A percentile compares a stretch with the other conserved stretches of the same genome.
phyloP scores from a whole-genome alignment of 2,329 filamentous ascomycete species.

The Cryphonectria parasitica region DNA sequence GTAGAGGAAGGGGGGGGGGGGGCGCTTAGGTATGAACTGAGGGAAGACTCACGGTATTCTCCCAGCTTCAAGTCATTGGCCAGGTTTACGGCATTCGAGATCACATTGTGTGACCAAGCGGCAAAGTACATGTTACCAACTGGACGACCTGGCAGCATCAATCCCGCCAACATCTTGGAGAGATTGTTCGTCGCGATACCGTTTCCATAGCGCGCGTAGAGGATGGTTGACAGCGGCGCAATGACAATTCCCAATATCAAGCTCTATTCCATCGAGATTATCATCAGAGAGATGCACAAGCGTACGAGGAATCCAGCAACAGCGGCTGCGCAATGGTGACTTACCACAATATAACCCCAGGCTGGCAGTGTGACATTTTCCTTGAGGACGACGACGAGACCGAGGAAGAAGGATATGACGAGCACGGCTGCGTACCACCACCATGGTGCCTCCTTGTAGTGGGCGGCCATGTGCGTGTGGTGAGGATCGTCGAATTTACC shows the following conservation, averaged over 20 bases:
- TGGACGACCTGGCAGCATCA: slow-evolving; percentile 54
- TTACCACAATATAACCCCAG: slow-evolving; percentile 52
- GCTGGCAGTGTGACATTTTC: slow-evolving; percentile 50
- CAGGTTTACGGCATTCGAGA: slow-evolving; percentile 53
- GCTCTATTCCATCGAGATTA: background rate
- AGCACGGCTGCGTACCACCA: slow-evolving; percentile 52
- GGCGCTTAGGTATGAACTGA: too few species aligned
- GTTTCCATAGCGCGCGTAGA: slow-evolving; percentile 58
- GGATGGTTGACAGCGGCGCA: slow-evolving; percentile 54
- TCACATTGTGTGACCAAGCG: slow-evolving; percentile 62
- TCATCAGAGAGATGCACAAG: background rate
- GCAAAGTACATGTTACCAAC: slow-evolving; percentile 63
- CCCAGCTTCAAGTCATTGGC: slow-evolving; percentile 61
- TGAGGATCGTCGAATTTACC: slow-evolving; percentile 54
- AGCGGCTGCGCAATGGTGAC: background rate
- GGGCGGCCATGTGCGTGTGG: slow-evolving; percentile 54
- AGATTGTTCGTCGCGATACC: slow-evolving; percentile 63
- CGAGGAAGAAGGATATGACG: slow-evolving; percentile 49
- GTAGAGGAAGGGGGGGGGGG: background rate
- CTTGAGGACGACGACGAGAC: slow-evolving; percentile 49
- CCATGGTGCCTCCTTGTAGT: slow-evolving; percentile 55
- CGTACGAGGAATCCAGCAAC: background rate
- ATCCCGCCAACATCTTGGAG: slow-evolving; percentile 60
- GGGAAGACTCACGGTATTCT: slow-evolving; percentile 52
- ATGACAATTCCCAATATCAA: slow-evolving; percentile 51